A percentile compares a stretch with the other conserved stretches of the same genome.
Conservation (phyloP, 345 rosid genomes). For the Hypericum androsaemum region DNA sequence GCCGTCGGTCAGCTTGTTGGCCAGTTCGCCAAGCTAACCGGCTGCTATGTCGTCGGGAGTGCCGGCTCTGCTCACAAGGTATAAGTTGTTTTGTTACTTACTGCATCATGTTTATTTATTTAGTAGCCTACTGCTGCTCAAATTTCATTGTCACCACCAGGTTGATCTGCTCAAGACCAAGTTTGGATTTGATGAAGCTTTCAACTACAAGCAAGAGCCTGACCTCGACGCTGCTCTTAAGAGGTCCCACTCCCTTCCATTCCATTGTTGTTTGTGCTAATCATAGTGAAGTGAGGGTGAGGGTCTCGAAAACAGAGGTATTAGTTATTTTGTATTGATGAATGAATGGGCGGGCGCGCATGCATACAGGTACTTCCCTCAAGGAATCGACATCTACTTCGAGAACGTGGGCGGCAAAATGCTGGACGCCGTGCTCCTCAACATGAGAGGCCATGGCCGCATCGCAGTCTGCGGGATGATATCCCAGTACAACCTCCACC, state of each 20-base stretch:
- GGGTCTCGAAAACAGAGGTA: background rate
- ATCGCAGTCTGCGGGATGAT: conserved; percentile 12
- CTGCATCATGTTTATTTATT: background rate
- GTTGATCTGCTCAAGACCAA: too few relatives aligned
- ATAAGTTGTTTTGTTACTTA: background rate
- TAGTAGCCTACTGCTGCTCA: background rate
- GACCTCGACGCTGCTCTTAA: too few relatives aligned
- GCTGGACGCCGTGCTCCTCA: conserved; percentile 11
- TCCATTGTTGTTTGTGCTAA: too few relatives aligned
- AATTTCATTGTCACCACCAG: too few relatives aligned
- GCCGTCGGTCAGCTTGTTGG: conserved; percentile 60
- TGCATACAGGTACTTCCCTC: conserved; percentile 8
- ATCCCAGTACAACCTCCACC: conserved; percentile 7
- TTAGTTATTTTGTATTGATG: background rate
- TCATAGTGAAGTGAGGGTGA: too few relatives aligned
- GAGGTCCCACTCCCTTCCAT: too few relatives aligned
- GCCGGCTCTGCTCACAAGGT: conserved; percentile 41
- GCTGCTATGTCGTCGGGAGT: conserved; percentile 51
- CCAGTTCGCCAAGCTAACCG: conserved; percentile 40
- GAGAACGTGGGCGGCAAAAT: conserved; percentile 15
- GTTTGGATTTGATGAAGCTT: too few relatives aligned
- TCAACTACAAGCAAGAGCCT: too few relatives aligned
- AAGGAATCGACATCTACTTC: conserved; percentile 11
- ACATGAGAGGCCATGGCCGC: conserved; percentile 12
- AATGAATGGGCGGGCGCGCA: too few relatives aligned